Evolutionary conservation across 331 rosid genomes (phyloP).

Genomic region (Acacia pycnantha): DNA sequence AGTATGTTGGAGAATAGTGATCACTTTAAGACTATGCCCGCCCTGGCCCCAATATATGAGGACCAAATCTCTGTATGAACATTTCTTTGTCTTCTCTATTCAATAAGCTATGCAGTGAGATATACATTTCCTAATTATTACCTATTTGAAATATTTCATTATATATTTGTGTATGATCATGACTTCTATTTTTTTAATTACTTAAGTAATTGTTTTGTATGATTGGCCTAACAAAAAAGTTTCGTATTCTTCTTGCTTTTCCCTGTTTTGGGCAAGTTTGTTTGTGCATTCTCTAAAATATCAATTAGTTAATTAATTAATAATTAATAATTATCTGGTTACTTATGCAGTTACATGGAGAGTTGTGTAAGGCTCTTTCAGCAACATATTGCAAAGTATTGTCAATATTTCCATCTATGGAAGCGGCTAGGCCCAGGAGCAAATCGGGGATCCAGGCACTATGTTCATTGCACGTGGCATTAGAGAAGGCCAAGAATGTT

Average conservation of each 20-base stretch:
- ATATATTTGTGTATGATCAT: not conserved
- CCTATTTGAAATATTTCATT: not conserved
- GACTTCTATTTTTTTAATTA: not conserved
- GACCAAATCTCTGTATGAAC: not conserved
- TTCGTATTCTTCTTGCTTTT: conserved; percentile 6
- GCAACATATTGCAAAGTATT: conserved; percentile 70
- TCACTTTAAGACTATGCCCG: conserved; percentile 13
- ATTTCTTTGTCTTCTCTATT: conserved; percentile 7
- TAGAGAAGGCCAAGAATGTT: conserved; percentile 85
- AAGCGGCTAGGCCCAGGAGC: conserved; percentile 97
- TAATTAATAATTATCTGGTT: conserved; percentile 15
- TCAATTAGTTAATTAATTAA: not conserved
- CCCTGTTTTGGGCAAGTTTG: not conserved
- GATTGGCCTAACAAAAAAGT: not conserved
- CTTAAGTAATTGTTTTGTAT: conserved; percentile 17
- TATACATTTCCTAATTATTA: not conserved
- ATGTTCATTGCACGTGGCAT: conserved; percentile 88
- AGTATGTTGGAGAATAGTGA: not conserved
- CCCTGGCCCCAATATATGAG: not conserved
- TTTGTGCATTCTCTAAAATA: conserved; percentile 9
- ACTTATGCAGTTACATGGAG: conserved; percentile 77
- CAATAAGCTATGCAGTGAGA: not conserved
- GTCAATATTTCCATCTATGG: conserved; percentile 85
- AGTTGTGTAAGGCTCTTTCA: conserved; percentile 89
- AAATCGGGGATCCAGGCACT: conserved; percentile 92